A percentile compares a stretch with the other conserved stretches of the same genome.
phyloP scores from a whole-genome alignment of 305 asterid species.

The Lippia alba region DNA sequence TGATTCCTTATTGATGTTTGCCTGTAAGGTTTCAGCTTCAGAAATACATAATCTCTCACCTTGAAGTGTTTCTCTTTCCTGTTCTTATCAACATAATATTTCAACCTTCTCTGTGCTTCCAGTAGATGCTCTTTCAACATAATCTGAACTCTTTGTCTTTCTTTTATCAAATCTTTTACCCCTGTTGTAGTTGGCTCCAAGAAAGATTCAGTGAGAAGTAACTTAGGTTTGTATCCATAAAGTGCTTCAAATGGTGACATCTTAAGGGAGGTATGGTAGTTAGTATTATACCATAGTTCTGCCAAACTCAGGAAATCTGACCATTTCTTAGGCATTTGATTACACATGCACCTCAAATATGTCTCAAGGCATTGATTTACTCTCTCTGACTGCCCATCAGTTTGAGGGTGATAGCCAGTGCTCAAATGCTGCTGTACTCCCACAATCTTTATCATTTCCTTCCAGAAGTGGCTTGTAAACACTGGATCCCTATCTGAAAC shows the following conservation, averaged over 20 bases:
- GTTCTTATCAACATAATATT: neutral
- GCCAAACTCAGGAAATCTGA: neutral
- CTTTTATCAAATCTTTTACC: neutral
- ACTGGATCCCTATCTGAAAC: neutral
- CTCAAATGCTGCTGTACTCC: neutral
- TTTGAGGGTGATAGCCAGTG: neutral
- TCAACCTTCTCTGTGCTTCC: neutral
- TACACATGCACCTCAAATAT: neutral
- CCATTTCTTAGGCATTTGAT: neutral
- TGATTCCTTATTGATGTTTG: too few relatives aligned
- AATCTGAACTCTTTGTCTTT: neutral
- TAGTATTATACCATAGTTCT: neutral
- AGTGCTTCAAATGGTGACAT: neutral
- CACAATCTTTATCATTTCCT: neutral
- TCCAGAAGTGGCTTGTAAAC: neutral
- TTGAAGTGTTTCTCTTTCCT: neutral
- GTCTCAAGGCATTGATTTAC: neutral
- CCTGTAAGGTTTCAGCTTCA: too few relatives aligned
- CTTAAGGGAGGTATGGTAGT: neutral
- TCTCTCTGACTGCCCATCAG: neutral
- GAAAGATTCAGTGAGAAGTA: neutral
- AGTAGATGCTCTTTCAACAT: neutral
- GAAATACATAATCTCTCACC: neutral
- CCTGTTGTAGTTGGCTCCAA: too few relatives aligned
- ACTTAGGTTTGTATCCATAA: neutral